These are phyloP conservation scores for Acacia confusa DNA, from an alignment of 306 rosid genomes.

Conservation along the genomic window DNA sequence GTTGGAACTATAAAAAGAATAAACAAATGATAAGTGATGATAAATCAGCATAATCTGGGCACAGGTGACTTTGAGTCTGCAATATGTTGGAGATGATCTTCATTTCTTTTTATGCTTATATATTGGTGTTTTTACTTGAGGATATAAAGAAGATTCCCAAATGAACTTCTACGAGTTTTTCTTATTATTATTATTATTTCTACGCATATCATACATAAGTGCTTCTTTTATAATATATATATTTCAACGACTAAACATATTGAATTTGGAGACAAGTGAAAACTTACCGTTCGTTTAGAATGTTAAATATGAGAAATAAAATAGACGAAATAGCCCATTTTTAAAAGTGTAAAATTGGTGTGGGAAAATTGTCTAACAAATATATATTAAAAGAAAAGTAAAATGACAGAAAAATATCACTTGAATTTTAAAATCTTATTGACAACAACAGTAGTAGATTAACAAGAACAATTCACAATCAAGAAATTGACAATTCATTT, in stretches of 20 bases:
- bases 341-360: background rate
- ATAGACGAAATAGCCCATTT: background rate
- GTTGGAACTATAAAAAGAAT: no score
- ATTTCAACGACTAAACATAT: background rate
- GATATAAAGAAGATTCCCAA: background rate
- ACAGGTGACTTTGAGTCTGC: background rate
- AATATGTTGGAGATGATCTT: background rate
- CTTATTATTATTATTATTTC: no score
- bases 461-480: no score
- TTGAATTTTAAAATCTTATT: no score
- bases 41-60: no score
- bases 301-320: background rate
- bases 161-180: background rate
- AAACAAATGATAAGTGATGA: no score
- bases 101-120: background rate
- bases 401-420: no score
- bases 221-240: background rate
- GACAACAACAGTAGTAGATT: no score
- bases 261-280: background rate
- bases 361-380: background rate
- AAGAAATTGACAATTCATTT: no score
- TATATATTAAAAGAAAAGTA: background rate
- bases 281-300: background rate
- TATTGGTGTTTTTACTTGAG: background rate
- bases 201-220: background rate